phyloP scores from a whole-genome alignment of 108 stramenopile species.

The Skeletonema grethae region DNA sequence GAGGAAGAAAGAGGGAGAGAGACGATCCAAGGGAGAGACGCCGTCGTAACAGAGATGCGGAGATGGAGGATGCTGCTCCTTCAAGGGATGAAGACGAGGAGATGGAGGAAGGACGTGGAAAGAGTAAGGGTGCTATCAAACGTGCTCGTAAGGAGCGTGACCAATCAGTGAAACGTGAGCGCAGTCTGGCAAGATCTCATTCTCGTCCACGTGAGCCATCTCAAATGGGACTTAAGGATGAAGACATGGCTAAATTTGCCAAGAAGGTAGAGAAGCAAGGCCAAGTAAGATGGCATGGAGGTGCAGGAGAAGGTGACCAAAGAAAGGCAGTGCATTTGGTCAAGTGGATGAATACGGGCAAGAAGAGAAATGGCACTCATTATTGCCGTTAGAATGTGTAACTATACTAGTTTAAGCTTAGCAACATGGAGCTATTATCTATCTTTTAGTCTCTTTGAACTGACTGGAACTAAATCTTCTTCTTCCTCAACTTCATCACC shows the following conservation, averaged over 20 bases:
- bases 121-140: conserved; percentile 76
- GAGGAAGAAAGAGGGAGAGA: conserved; percentile 66
- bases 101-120: conserved; percentile 53
- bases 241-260: conserved; percentile 61
- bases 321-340: conserved; percentile 88
- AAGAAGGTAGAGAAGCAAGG: conserved; percentile 73
- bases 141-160: conserved; percentile 66
- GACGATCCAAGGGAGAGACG: conserved; percentile 65
- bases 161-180: conserved; percentile 57
- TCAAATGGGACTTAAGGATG: conserved; percentile 80
- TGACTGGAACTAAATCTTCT: background rate
- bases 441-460: too few species aligned
- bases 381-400: conserved; percentile 37
- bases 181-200: conserved; percentile 73
- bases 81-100: conserved; percentile 49
- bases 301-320: conserved; percentile 85
- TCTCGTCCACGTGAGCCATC: conserved; percentile 80
- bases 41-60: conserved; percentile 49
- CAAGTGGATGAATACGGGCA: conserved; percentile 93
- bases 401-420: background rate
- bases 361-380: conserved; percentile 91
- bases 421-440: too few species aligned
- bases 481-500: background rate
- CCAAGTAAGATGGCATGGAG: conserved; percentile 68
- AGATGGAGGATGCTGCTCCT: conserved; percentile 23